phyloP scores from a whole-genome alignment of 2,329 filamentous ascomycete genomes.

The Dothistroma septosporum region DNA sequence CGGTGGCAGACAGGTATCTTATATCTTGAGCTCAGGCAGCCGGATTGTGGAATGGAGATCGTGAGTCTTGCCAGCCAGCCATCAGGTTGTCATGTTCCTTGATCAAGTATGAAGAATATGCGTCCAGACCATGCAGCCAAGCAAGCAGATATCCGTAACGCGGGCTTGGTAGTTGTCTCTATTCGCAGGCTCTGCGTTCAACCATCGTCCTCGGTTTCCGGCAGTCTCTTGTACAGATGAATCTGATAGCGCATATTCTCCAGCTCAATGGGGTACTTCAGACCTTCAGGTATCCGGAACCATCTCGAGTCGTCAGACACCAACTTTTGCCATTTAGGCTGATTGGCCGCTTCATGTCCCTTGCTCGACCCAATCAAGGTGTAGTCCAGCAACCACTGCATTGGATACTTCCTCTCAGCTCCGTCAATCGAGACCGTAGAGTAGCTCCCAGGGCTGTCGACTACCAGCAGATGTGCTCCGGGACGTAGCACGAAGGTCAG shows the following conservation, averaged over 20 bases:
- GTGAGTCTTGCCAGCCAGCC: neutral
- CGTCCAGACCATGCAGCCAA: neutral
- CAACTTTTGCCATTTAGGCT: conserved; percentile 65
- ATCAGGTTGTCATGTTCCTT: neutral
- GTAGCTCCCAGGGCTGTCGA: conserved; percentile 92
- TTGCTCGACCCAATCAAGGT: conserved; percentile 53
- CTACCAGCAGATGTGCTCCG: conserved; percentile 71
- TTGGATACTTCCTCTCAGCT: conserved; percentile 69
- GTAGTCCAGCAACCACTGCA: conserved; percentile 88
- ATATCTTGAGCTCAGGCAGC: neutral
- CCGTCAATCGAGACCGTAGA: conserved; percentile 67
- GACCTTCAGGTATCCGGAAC: conserved; percentile 64
- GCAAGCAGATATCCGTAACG: neutral
- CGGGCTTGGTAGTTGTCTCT: neutral
- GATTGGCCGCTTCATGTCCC: conserved; percentile 11
- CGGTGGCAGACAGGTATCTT: neutral
- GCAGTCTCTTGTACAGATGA: conserved; percentile 63
- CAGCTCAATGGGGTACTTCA: conserved; percentile 77
- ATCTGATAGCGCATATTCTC: conserved; percentile 96
- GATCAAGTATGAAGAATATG: neutral
- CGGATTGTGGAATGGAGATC: neutral
- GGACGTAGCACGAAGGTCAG: conserved; percentile 57
- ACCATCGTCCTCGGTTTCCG: neutral
- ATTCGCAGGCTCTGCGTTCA: neutral
- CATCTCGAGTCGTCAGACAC: conserved; percentile 73